Conservation (phyloP, 2,329 filamentous ascomycete species). For the Trichoderma sp. region DNA sequence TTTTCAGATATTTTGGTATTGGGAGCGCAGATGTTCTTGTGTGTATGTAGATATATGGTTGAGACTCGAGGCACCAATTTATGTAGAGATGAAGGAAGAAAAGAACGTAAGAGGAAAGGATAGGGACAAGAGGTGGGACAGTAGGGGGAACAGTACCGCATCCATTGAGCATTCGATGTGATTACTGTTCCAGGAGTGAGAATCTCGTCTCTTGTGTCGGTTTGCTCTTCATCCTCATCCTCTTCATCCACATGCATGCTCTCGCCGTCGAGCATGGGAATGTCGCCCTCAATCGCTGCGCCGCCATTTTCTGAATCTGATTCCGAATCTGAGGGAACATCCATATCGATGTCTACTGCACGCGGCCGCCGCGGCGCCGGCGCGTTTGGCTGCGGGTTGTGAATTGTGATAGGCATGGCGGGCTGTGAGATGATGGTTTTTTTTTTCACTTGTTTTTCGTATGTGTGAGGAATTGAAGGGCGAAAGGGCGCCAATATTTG, state of each 20-base stretch:
- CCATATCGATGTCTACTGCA: conserved; percentile 18
- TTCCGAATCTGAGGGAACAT: conserved; percentile 41
- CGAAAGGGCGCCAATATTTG: not conserved
- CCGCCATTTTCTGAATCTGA: conserved; percentile 39
- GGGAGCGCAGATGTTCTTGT: not conserved
- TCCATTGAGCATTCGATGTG: conserved; percentile 93
- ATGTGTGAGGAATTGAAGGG: not conserved
- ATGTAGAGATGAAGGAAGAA: not conserved
- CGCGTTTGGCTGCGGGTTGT: conserved; percentile 38
- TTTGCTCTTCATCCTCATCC: conserved; percentile 24
- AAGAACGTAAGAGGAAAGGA: too few species aligned
- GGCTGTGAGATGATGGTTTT: conserved; percentile 9
- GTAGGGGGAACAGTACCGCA: conserved; percentile 55
- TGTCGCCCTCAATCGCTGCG: conserved; percentile 44
- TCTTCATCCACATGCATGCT: conserved; percentile 33
- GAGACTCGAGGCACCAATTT: not conserved
- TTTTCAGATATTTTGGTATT: not conserved
- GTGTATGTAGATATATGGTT: not conserved
- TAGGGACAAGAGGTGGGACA: not conserved
- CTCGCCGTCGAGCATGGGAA: conserved; percentile 45
- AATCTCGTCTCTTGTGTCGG: conserved; percentile 47
- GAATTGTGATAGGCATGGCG: conserved; percentile 49
- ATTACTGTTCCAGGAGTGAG: conserved; percentile 88
- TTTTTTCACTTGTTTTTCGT: not conserved
- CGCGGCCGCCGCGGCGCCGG: conserved; percentile 23